Evolutionary conservation across 2,329 filamentous ascomycete species (phyloP).

Genomic region (Sporothrix dimorphospora): DNA sequence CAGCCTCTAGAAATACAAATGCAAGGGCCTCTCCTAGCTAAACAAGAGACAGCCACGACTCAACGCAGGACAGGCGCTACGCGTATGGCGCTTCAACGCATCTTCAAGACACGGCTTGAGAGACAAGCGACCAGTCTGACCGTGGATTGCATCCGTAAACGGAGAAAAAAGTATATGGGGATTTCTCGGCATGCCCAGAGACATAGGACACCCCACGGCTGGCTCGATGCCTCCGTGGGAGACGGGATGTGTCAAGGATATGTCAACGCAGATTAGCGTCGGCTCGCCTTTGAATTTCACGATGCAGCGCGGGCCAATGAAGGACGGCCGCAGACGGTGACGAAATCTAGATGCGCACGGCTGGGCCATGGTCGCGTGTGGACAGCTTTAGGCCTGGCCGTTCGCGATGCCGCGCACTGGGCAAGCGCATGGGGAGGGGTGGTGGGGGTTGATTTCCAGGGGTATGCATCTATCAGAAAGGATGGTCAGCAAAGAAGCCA

Average conservation of each 20-base stretch:
- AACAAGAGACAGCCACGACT: background rate
- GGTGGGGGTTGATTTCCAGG: background rate
- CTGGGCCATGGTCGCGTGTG: background rate
- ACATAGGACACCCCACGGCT: constrained; percentile 5
- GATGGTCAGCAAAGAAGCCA: background rate
- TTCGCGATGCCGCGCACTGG: constrained; percentile 18
- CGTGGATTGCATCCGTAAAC: background rate
- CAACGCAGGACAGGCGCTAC: background rate
- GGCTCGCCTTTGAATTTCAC: background rate
- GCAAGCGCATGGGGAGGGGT: constrained; percentile 3
- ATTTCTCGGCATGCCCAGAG: constrained; percentile 4
- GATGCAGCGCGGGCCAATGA: constrained; percentile 14
- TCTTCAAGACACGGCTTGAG: background rate
- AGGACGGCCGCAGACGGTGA: background rate
- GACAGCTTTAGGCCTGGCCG: background rate
- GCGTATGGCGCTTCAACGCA: background rate
- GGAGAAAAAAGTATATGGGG: background rate
- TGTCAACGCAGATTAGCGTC: constrained; percentile 4
- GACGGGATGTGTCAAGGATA: constrained; percentile 24
- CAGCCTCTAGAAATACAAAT: background rate
- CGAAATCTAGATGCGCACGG: constrained; percentile 9
- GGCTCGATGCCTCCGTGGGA: constrained; percentile 3
- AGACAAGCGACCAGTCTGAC: background rate
- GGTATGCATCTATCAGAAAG: constrained; percentile 16
- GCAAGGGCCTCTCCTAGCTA: background rate